Evolutionary conservation across 2,329 filamentous ascomycete species (phyloP).

Genomic region (Microthyrium microscopicum): DNA sequence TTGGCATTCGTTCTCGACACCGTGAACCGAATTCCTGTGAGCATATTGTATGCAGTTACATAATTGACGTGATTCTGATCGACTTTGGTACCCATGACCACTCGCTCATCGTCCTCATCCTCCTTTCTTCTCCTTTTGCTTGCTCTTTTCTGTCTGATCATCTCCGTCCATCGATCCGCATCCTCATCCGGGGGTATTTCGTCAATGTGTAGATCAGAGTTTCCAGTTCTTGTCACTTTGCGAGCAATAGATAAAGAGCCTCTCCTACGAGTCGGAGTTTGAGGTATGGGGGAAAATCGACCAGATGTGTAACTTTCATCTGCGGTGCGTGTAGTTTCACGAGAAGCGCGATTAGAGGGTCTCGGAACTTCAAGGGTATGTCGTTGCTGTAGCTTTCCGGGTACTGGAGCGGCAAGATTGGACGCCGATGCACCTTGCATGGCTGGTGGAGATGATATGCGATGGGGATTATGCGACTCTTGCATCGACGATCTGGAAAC

Average conservation of each 20-base stretch:
- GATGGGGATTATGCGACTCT: conserved; percentile 13
- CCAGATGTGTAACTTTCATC: conserved; percentile 57
- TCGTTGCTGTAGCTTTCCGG: conserved; percentile 54
- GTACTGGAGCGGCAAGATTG: conserved; percentile 29
- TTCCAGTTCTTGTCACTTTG: conserved; percentile 66
- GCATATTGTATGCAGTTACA: conserved; percentile 98
- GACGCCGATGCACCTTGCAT: conserved; percentile 29
- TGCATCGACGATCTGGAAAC: not conserved
- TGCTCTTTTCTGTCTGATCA: conserved; percentile 77
- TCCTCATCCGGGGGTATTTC: conserved; percentile 80
- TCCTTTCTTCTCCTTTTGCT: conserved; percentile 72
- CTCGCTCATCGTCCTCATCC: conserved; percentile 76
- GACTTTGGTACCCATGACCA: conserved; percentile 91
- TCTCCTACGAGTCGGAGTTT: conserved; percentile 43
- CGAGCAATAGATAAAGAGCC: conserved; percentile 71
- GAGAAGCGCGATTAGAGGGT: conserved; percentile 47
- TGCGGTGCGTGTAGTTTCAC: conserved; percentile 34
- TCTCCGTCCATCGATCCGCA: conserved; percentile 80
- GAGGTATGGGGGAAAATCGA: conserved; percentile 66
- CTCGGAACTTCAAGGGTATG: conserved; percentile 82
- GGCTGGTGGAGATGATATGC: conserved; percentile 47
- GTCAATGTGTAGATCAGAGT: conserved; percentile 70
- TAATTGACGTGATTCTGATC: conserved; percentile 95
- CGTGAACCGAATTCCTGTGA: conserved; percentile 93
- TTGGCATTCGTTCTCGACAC: conserved; percentile 96